Conservation (phyloP, 1,284 basidiomycete genomes). For the Moesziomyces sp. region DNA sequence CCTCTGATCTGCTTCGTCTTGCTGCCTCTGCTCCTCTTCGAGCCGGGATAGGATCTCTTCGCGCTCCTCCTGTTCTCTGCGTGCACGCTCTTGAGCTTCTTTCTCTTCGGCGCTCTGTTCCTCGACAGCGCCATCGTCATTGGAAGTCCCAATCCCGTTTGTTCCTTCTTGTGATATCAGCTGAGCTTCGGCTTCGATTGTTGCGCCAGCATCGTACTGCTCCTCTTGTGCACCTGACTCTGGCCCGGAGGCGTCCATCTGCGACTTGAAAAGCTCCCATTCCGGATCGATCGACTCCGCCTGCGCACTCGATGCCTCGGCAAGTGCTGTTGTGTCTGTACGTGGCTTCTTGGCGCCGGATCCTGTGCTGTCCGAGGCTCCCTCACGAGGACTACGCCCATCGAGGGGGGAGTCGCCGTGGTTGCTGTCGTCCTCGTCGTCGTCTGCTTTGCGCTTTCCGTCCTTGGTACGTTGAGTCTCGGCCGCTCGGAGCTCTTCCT, state of each 20-base stretch:
- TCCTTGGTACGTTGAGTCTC: conserved; percentile 30
- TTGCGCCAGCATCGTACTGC: conserved; percentile 25
- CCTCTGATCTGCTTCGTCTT: conserved; percentile 59
- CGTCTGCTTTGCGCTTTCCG: conserved; percentile 44
- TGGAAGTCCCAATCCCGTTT: not conserved
- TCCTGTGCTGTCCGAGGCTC: not conserved
- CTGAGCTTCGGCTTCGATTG: conserved; percentile 51
- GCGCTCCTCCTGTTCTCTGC: conserved; percentile 49
- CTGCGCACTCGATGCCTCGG: not conserved
- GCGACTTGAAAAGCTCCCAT: conserved; percentile 57
- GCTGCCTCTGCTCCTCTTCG: conserved; percentile 58
- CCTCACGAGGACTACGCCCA: not conserved
- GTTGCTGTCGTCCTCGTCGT: not conserved
- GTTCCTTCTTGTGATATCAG: conserved; percentile 20
- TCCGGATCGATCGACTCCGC: conserved; percentile 40
- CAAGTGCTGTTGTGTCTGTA: not conserved
- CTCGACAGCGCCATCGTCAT: conserved; percentile 11
- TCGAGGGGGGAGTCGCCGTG: not conserved
- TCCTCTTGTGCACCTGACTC: not conserved
- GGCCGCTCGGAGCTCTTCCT: conserved; percentile 29
- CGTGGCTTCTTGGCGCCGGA: conserved; percentile 26
- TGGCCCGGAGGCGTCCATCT: conserved; percentile 22
- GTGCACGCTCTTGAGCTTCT: conserved; percentile 37
- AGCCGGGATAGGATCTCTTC: conserved; percentile 56
- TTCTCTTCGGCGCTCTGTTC: conserved; percentile 26